Percentiles rank a stretch among this genome's conserved stretches.
phyloP scores from a whole-genome alignment of 2,329 filamentous ascomycete species.

The Colletotrichum sp. region DNA sequence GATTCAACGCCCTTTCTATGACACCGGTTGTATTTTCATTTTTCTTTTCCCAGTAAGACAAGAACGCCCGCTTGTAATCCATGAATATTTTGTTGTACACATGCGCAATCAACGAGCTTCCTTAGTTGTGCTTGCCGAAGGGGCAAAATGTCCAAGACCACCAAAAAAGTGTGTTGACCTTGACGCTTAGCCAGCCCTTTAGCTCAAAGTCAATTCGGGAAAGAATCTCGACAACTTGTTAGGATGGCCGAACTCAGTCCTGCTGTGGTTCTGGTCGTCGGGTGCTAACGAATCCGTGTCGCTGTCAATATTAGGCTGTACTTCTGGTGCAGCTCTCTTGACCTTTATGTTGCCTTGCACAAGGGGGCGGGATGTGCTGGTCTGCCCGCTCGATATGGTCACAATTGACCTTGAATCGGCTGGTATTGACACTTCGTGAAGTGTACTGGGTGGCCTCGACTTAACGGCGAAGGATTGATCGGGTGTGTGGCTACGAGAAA shows the following conservation, averaged over 20 bases:
- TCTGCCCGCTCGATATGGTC: conserved; percentile 17
- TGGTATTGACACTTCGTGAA: conserved; percentile 15
- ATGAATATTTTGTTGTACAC: not conserved
- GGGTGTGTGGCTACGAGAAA: conserved; percentile 12
- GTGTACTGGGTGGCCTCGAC: conserved; percentile 9
- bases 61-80: not conserved
- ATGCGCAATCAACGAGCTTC: not conserved
- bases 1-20: not conserved
- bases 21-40: not conserved
- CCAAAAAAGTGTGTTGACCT: not conserved
- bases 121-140: not conserved
- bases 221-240: conserved; percentile 25
- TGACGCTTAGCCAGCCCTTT: not conserved
- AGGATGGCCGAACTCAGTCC: conserved; percentile 22
- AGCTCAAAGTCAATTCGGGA: conserved; percentile 23
- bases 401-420: conserved; percentile 11
- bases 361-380: not conserved
- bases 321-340: conserved; percentile 17
- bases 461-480: conserved; percentile 1
- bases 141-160: not conserved
- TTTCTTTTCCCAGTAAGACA: not conserved
- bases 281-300: conserved; percentile 17
- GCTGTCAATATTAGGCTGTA: conserved; percentile 2
- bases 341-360: conserved; percentile 24
- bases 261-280: conserved; percentile 12